Conservation (phyloP, 2,329 filamentous ascomycete genomes). For the Colletotrichum aenigma region DNA sequence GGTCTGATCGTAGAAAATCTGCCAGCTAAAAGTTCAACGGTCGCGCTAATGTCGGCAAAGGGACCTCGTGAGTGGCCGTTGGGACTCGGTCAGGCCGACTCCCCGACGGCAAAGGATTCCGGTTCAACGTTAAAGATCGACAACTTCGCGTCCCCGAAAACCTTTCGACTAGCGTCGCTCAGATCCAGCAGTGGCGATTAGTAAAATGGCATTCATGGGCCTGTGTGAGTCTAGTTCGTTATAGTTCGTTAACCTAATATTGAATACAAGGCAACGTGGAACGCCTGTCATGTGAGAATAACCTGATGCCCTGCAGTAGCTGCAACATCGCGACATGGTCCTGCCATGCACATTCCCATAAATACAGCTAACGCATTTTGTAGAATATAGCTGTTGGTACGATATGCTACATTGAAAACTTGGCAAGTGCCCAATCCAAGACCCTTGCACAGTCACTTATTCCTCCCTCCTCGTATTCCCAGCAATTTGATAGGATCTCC, state of each 20-base stretch:
- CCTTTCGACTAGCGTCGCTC: not conserved
- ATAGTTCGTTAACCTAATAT: not conserved
- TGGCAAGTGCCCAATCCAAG: constrained; percentile 14
- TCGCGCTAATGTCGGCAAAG: not conserved
- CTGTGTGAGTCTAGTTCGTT: not conserved
- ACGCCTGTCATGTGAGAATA: not conserved
- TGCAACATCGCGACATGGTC: not conserved
- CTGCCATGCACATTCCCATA: not conserved
- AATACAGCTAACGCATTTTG: not conserved
- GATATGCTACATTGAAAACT: not conserved
- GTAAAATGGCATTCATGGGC: not conserved
- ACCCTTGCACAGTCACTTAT: constrained; percentile 14
- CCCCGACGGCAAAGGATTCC: not conserved
- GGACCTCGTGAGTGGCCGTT: not conserved
- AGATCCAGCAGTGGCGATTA: not conserved
- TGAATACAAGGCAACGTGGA: not conserved
- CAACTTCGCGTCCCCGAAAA: not conserved
- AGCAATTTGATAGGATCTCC: constrained; percentile 7
- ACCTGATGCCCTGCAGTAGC: not conserved
- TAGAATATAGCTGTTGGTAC: not conserved
- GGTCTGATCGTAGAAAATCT: not conserved
- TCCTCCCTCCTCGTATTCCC: constrained; percentile 16
- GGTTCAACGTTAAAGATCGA: not conserved
- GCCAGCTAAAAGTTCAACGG: not conserved
- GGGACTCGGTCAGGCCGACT: not conserved